Evolutionary conservation across 2,329 filamentous ascomycete species (phyloP).

Genomic region (Didymella pomorum): DNA sequence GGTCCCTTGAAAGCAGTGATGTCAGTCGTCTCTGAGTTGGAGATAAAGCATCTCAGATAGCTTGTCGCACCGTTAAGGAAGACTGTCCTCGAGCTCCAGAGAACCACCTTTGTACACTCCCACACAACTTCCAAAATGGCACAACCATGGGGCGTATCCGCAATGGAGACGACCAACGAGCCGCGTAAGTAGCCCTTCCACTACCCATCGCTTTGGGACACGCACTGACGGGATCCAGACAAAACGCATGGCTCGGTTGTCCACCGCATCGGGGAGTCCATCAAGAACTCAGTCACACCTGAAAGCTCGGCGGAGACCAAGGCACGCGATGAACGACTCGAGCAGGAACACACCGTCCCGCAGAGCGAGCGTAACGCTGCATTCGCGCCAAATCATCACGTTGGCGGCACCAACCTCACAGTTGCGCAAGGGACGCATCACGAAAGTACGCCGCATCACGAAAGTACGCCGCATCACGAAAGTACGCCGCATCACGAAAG

Average conservation of each 20-base stretch:
- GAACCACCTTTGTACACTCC: neutral
- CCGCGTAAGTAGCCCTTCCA: neutral
- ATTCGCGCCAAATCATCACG: conserved; percentile 6
- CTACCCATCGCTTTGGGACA: neutral
- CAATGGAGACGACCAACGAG: conserved; percentile 10
- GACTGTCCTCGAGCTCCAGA: neutral
- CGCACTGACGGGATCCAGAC: neutral
- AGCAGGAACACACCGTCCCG: conserved; percentile 10
- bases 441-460: neutral
- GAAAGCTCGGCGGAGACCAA: conserved; percentile 6
- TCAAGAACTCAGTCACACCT: conserved; percentile 9
- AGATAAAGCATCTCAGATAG: neutral
- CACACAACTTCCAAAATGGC: conserved; percentile 1
- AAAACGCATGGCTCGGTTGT: conserved; percentile 8
- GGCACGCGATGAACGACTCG: conserved; percentile 5
- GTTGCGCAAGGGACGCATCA: conserved; percentile 6
- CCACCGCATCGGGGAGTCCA: conserved; percentile 6
- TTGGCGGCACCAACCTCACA: conserved; percentile 14
- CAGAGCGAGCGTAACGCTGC: conserved; percentile 3
- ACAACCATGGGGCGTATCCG: conserved; percentile 16
- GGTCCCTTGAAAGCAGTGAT: conserved; percentile 5
- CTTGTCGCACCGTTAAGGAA: neutral
- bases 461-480: conserved; percentile 1
- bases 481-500: conserved; percentile 1
- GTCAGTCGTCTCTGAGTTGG: neutral